phyloP scores from a whole-genome alignment of 139 green algal species.

The Chlorella vulgaris region DNA sequence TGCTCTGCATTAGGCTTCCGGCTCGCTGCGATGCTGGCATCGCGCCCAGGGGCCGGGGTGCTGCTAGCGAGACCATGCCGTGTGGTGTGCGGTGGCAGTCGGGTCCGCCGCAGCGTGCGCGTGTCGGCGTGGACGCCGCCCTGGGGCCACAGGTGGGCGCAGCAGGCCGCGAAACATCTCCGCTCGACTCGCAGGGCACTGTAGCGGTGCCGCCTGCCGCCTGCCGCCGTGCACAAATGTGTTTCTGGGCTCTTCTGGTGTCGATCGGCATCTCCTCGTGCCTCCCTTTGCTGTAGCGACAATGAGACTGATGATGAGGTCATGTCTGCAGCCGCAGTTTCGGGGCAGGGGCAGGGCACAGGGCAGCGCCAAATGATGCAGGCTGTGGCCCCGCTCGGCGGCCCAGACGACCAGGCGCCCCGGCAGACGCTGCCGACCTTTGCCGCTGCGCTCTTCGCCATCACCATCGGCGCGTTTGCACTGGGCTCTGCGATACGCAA shows the following conservation, averaged over 20 bases:
- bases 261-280: too few relatives aligned
- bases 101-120: neutral
- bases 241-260: too few relatives aligned
- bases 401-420: neutral
- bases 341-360: neutral
- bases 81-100: neutral
- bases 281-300: neutral
- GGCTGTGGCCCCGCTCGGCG: neutral
- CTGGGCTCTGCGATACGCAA: neutral
- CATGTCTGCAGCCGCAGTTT: slow-evolving; percentile 2
- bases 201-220: too few relatives aligned
- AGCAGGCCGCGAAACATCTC: too few relatives aligned
- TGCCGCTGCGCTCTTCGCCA: neutral
- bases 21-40: too few relatives aligned
- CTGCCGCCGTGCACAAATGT: too few relatives aligned
- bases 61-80: neutral
- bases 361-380: neutral
- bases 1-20: too few relatives aligned
- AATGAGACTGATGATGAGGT: slow-evolving; percentile 19
- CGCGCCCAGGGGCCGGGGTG: too few relatives aligned
- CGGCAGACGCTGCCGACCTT: neutral
- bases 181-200: too few relatives aligned
- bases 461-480: neutral
- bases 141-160: too few relatives aligned
- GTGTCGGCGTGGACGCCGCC: neutral